Evolutionary conservation across 208 protist species (phyloP).

Genomic region (Vickermania ingenoplastis): DNA sequence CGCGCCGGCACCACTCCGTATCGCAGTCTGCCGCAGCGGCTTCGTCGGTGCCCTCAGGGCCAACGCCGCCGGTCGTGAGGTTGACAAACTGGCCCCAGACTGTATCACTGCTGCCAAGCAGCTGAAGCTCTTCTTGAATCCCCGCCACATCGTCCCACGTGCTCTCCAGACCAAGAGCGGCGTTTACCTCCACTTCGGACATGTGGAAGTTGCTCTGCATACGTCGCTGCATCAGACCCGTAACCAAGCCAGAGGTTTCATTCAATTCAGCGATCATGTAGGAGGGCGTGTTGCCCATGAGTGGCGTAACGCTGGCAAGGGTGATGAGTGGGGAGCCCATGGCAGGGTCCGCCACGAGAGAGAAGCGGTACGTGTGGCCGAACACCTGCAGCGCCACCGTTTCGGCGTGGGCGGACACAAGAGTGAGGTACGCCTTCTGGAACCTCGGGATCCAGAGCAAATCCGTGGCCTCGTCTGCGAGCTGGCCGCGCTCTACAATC

Average conservation of each 20-base stretch:
- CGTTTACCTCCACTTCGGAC: conserved; percentile 8
- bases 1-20: background rate
- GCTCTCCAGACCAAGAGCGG: conserved; percentile 12
- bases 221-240: conserved; percentile 13
- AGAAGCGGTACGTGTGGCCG: conserved; percentile 32
- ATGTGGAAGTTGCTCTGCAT: conserved; percentile 9
- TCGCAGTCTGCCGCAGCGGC: background rate
- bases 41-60: background rate
- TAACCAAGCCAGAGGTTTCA: conserved; percentile 1
- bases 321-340: conserved; percentile 26
- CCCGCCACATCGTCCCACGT: background rate
- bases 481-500: conserved; percentile 1
- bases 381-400: conserved; percentile 23
- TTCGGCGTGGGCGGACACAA: conserved; percentile 12
- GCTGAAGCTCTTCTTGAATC: background rate
- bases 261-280: conserved; percentile 23
- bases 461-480: conserved; percentile 8
- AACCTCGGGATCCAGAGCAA: conserved; percentile 33
- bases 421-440: conserved; percentile 13
- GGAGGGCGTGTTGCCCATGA: conserved; percentile 23
- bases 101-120: background rate
- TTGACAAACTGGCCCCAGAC: background rate
- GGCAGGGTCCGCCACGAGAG: conserved; percentile 15
- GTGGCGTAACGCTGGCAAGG: conserved; percentile 19
- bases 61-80: background rate